Evolutionary conservation across 441 rosid species (phyloP), one percentile per base, ranked within the genome.

Genomic region (Capsella rubella): DNA sequence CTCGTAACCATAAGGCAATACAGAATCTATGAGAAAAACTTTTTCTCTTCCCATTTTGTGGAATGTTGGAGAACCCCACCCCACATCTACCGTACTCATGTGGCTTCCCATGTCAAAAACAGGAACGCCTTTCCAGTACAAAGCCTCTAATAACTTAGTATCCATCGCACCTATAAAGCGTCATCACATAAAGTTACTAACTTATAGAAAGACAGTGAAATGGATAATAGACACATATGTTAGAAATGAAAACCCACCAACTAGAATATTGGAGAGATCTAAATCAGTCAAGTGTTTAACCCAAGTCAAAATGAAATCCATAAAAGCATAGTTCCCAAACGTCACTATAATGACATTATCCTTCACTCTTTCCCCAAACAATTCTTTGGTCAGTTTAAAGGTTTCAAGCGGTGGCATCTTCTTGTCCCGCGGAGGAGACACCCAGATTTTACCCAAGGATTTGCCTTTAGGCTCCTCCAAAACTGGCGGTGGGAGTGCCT

Each of bases 31-130:
- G 73, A 95, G 87, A 76, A 93, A 71, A 61, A 92, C 97, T 84
- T 96, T 96, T 77, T 96, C 97, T 88, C 98, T 89, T 61, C 98
- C 99, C 99, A 96, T 93, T 81, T 91, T 96, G 79, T 96, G 99
- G 79, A 96, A 93, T 39, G 93, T 87, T 3, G 97, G 94, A 37
- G 97, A 82, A 13, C 99, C 99, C 98, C 98, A 96, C 34, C 99
- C 99, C 54, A 91, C 97, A 83, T 96, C 99, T 56, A 83, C 74
- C 14, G 97, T 86, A 80, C 97, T 93, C 96, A 96, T 86, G 76
- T 89, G 98, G 81, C 98, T 93, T 62, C 89, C 97, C 99, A 96
- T 93, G 81, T 96, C 99, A 76, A 96, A 96, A 63, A 88, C 99
- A 4, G 98, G 99, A 82, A 96, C 66, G 18, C 99, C 97, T 88